Conservation (phyloP, 805 yeast species). For the Teunomyces aglyptinius region DNA sequence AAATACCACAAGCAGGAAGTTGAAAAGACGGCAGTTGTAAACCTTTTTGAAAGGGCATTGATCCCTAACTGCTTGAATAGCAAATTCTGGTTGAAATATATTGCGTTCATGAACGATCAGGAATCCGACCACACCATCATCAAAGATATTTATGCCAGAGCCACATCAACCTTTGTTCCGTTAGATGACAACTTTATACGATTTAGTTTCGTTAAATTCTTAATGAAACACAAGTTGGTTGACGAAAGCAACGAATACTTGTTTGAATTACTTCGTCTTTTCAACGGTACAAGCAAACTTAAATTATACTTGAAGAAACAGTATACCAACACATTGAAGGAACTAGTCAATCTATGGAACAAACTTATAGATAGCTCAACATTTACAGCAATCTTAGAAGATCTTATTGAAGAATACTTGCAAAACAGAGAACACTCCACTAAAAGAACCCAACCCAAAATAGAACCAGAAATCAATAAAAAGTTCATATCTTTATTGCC, state of each 20-base stretch:
- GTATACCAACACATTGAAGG: slow-evolving; percentile 15
- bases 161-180: slow-evolving; percentile 41
- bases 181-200: slow-evolving; percentile 23
- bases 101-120: slow-evolving; percentile 47
- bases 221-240: slow-evolving; percentile 15
- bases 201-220: slow-evolving; percentile 23
- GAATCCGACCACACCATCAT: slow-evolving; percentile 27
- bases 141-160: slow-evolving; percentile 50
- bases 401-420: slow-evolving; percentile 13
- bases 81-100: slow-evolving; percentile 67
- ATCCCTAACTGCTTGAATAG: slow-evolving; percentile 63
- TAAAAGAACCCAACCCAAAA: slow-evolving; percentile 11
- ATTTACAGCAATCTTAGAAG: slow-evolving; percentile 10
- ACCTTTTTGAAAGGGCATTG: slow-evolving; percentile 70
- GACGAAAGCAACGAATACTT: slow-evolving; percentile 27
- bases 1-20: not conserved
- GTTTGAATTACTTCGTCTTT: slow-evolving; percentile 23
- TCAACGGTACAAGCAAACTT: slow-evolving; percentile 16
- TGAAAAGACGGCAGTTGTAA: slow-evolving; percentile 30
- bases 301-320: slow-evolving; percentile 15
- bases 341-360: slow-evolving; percentile 12
- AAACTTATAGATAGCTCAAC: not conserved
- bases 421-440: slow-evolving; percentile 13
- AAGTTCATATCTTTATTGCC: slow-evolving; percentile 18
- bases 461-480: not conserved